These are phyloP conservation scores for Penicillium paradoxum DNA, from an alignment of 495 filamentous ascomycete genomes.

Conservation along the genomic window DNA sequence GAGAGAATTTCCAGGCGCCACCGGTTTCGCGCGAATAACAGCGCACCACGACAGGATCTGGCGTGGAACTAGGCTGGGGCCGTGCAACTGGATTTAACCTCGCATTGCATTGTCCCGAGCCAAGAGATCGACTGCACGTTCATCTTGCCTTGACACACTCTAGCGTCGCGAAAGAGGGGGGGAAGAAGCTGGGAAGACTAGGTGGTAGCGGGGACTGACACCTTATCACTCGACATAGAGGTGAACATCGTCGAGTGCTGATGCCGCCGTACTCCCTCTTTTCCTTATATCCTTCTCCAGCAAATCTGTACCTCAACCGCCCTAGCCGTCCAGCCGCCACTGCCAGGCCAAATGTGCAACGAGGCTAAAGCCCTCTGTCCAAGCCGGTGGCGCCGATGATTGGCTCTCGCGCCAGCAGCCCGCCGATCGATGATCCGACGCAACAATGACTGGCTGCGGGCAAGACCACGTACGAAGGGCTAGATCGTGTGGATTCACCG, in stretches of 20 bases:
- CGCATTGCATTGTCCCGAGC: conserved; percentile 32
- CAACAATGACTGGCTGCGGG: conserved; percentile 26
- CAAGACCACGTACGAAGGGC: conserved; percentile 26
- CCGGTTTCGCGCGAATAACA: conserved; percentile 14
- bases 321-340: conserved; percentile 8
- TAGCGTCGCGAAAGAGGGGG: neutral
- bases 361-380: conserved; percentile 2
- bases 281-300: too few relatives aligned
- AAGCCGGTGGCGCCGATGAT: neutral
- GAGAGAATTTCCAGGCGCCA: neutral
- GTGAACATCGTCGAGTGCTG: too few relatives aligned
- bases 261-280: too few relatives aligned
- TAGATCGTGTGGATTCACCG: conserved; percentile 31
- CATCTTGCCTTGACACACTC: conserved; percentile 17
- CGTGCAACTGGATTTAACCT: conserved; percentile 32
- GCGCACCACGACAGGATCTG: conserved; percentile 19
- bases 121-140: conserved; percentile 34
- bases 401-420: conserved; percentile 16
- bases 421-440: conserved; percentile 31
- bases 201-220: neutral
- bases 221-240: too few relatives aligned
- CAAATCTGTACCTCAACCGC: neutral
- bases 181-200: neutral
- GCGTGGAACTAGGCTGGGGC: conserved; percentile 9
- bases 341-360: conserved; percentile 25